Percentiles rank a stretch among this genome's conserved stretches.
These are phyloP conservation scores for Geranomyces variabilis DNA, from an alignment of 192 early-diverging fungal species.

Conservation along the genomic window DNA sequence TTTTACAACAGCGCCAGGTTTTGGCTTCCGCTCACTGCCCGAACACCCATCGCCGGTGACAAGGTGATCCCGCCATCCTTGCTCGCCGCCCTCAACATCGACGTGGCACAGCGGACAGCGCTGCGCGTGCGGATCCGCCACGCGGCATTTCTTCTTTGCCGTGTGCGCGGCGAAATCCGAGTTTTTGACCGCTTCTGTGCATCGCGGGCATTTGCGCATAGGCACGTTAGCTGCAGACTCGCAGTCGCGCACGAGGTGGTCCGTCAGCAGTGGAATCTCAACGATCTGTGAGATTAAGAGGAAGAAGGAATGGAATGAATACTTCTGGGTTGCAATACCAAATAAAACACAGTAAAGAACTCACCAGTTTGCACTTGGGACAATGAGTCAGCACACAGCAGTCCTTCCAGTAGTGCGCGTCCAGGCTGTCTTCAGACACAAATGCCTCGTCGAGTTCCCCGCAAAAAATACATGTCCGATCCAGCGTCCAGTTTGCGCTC, in stretches of 20 bases:
- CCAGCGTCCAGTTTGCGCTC: slow-evolving; percentile 18
- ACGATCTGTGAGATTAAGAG: slow-evolving; percentile 55
- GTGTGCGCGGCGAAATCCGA: slow-evolving; percentile 60
- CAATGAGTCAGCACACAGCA: slow-evolving; percentile 75
- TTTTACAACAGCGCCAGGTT: no score
- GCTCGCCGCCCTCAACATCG: slow-evolving; percentile 59
- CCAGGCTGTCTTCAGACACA: slow-evolving; percentile 69
- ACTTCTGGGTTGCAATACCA: no score
- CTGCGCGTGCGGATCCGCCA: slow-evolving; percentile 32
- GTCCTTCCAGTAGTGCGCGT: slow-evolving; percentile 77
- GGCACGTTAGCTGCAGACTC: slow-evolving; percentile 50
- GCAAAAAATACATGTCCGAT: slow-evolving; percentile 75
- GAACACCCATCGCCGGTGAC: slow-evolving; percentile 50
- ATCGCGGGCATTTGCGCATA: slow-evolving; percentile 63
- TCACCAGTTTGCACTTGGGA: slow-evolving; percentile 70
- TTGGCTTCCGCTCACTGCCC: slow-evolving; percentile 3
- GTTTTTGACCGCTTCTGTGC: slow-evolving; percentile 60
- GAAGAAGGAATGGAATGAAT: neutral
- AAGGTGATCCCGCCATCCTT: slow-evolving; percentile 69
- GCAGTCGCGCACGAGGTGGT: slow-evolving; percentile 71
- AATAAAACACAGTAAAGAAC: slow-evolving; percentile 15
- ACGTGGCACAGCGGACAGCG: slow-evolving; percentile 68
- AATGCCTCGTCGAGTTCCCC: slow-evolving; percentile 64
- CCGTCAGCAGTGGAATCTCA: slow-evolving; percentile 67
- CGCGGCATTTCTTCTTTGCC: slow-evolving; percentile 44